phyloP scores from a whole-genome alignment of 805 yeast genomes.

The Zygosaccharomyces siamensis region DNA sequence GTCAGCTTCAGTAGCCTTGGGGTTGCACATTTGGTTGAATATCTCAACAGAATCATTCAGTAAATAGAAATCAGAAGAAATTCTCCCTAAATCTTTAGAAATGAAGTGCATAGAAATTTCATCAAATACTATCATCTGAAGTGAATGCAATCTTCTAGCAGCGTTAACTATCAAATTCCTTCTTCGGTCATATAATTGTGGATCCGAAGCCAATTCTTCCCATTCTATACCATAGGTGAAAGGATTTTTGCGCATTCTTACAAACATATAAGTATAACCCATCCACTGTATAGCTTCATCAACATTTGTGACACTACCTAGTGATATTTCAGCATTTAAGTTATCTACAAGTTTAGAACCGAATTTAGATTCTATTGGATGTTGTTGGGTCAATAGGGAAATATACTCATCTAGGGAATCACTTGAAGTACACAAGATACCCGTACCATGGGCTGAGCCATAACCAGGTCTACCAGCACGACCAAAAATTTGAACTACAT shows the following conservation, averaged over 20 bases:
- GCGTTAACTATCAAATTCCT: constrained; percentile 72
- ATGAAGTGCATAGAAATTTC: constrained; percentile 74
- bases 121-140: constrained; percentile 93
- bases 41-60: constrained; percentile 81
- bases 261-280: constrained; percentile 94
- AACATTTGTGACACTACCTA: constrained; percentile 91
- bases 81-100: constrained; percentile 86
- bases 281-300: constrained; percentile 96
- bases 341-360: constrained; percentile 80
- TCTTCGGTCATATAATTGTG: constrained; percentile 66
- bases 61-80: constrained; percentile 90
- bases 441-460: constrained; percentile 81
- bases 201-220: constrained; percentile 80
- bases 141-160: constrained; percentile 73
- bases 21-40: constrained; percentile 78
- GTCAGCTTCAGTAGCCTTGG: constrained; percentile 88
- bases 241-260: constrained; percentile 92
- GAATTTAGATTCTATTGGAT: constrained; percentile 87
- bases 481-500: constrained; percentile 96
- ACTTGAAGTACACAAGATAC: constrained; percentile 77
- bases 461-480: constrained; percentile 99
- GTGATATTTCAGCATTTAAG: constrained; percentile 90
- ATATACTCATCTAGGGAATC: constrained; percentile 85
- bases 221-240: constrained; percentile 87
- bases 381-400: constrained; percentile 86